These are phyloP conservation scores for Oryza rufipogon DNA, from an alignment of 176 grass and related monocot genomes.

Conservation along the genomic window DNA sequence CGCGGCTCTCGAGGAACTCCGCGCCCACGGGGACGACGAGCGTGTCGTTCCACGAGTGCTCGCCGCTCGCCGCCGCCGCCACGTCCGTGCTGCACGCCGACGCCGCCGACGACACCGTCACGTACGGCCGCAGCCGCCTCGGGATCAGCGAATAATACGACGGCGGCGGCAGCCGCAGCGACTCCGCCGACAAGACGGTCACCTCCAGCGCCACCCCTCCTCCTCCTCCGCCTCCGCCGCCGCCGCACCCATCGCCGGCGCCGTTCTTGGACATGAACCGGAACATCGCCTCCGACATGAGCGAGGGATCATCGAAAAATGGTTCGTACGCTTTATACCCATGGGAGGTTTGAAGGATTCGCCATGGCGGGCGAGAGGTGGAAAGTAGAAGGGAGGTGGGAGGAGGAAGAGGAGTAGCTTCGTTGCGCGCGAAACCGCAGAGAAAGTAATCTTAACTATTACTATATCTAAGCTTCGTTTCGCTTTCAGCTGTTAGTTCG, in stretches of 20 bases:
- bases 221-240: constrained; percentile 8
- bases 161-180: constrained; percentile 57
- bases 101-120: constrained; percentile 41
- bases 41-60: constrained; percentile 66
- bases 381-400: constrained; percentile 40
- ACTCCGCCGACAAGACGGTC: constrained; percentile 77
- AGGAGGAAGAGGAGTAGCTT: constrained; percentile 45
- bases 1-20: constrained; percentile 56
- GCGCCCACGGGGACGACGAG: constrained; percentile 56
- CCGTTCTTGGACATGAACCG: constrained; percentile 35
- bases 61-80: constrained; percentile 31
- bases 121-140: constrained; percentile 73
- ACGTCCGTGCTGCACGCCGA: constrained; percentile 47
- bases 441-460: constrained; percentile 36
- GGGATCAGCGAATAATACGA: constrained; percentile 44
- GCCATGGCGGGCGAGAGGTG: neutral
- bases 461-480: neutral
- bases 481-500: neutral
- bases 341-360: constrained; percentile 6
- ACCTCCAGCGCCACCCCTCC: constrained; percentile 65
- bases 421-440: constrained; percentile 48
- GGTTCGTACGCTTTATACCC: constrained; percentile 45
- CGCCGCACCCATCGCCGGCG: constrained; percentile 11
- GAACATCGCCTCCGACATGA: constrained; percentile 16
- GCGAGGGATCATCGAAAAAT: neutral